A percentile compares a stretch with the other conserved stretches of the same genome.
Evolutionary conservation across 345 rosid genomes (phyloP).

Genomic region (Lagerstroemia speciosa): DNA sequence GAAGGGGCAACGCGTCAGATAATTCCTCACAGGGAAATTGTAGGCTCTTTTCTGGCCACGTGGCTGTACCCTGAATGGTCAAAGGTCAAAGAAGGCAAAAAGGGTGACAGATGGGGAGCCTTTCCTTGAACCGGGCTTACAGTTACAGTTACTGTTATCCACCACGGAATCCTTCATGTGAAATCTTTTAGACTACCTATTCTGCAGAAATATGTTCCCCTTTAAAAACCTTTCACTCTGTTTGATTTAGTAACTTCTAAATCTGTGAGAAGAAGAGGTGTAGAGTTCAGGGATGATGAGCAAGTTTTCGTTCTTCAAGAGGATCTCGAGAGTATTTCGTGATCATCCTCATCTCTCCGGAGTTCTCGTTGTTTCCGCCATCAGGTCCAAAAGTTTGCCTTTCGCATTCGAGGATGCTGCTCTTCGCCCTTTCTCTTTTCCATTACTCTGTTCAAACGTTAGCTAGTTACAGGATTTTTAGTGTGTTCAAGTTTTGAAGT

Average conservation of each 20-base stretch:
- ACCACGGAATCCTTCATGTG: not conserved
- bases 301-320: slow-evolving; percentile 23
- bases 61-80: not conserved
- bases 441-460: not conserved
- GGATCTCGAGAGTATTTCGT: slow-evolving; percentile 28
- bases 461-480: not conserved
- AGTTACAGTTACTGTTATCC: slow-evolving; percentile 1
- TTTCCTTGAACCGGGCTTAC: not conserved
- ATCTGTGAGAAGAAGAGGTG: not conserved
- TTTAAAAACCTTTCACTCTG: not conserved
- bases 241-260: not conserved
- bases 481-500: not conserved
- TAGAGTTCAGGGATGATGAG: not conserved
- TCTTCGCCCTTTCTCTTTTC: not conserved
- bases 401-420: not conserved
- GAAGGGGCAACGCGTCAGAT: not conserved
- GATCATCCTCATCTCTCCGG: slow-evolving; percentile 38
- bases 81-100: not conserved
- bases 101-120: not conserved
- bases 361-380: slow-evolving; percentile 39
- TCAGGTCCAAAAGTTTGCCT: slow-evolving; percentile 26
- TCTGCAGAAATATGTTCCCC: not conserved
- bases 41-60: not conserved
- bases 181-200: not conserved
- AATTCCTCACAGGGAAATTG: no score